Evolutionary conservation across 176 grass and related monocot genomes (phyloP).

Genomic region (Phoenix roebelenii): DNA sequence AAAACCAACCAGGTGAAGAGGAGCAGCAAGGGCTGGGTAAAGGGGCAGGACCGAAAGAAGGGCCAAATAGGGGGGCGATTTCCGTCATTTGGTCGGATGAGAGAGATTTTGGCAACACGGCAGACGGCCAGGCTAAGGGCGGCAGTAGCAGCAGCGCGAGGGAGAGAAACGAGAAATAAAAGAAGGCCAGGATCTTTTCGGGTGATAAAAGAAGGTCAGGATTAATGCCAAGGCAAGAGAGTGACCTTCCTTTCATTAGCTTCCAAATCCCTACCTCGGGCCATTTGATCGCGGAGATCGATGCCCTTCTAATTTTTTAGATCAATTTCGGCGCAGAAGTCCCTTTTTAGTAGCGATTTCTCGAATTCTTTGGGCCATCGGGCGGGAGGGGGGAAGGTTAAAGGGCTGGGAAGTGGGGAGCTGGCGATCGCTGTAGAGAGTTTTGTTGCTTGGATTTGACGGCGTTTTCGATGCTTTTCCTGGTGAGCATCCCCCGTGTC

Average conservation of each 20-base stretch:
- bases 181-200: background rate
- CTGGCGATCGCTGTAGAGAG: constrained; percentile 8
- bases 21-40: too few relatives aligned
- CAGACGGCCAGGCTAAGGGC: background rate
- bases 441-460: constrained; percentile 17
- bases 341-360: too few relatives aligned
- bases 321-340: background rate
- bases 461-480: constrained; percentile 15
- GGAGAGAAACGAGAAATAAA: background rate
- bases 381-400: background rate
- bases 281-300: background rate
- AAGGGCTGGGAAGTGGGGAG: background rate
- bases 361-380: too few relatives aligned
- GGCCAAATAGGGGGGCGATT: background rate
- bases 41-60: background rate
- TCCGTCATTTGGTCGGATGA: constrained; percentile 3
- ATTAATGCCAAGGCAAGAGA: background rate
- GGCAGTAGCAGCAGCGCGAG: background rate
- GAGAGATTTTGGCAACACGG: background rate
- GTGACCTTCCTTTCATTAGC: background rate
- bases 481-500: constrained; percentile 14
- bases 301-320: background rate
- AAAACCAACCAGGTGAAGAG: too few relatives aligned
- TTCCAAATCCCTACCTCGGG: background rate
- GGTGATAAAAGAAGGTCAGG: background rate